These are phyloP conservation scores for Phanerodontia chrysosporium DNA, from an alignment of 768 basidiomycete species.

Conservation along the genomic window DNA sequence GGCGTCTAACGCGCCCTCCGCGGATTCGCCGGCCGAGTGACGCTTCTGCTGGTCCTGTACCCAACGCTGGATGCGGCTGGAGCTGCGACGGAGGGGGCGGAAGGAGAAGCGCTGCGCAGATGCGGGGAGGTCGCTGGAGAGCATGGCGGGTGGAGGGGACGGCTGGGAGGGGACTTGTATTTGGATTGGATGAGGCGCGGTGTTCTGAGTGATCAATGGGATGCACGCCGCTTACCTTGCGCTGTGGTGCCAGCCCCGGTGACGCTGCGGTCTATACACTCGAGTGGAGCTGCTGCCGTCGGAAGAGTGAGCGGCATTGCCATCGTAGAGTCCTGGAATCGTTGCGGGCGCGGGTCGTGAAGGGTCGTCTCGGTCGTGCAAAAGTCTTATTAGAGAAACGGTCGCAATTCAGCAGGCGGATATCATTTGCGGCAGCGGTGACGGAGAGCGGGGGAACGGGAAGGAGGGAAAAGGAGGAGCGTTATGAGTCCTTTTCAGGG, in stretches of 20 bases:
- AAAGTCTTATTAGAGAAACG: not conserved
- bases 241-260: slow-evolving; percentile 3
- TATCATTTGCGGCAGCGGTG: not conserved
- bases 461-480: not conserved
- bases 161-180: not conserved
- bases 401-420: not conserved
- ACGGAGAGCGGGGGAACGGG: not conserved
- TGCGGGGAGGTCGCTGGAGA: not conserved
- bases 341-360: not conserved
- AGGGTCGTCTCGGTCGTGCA: slow-evolving; percentile 11
- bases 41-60: slow-evolving; percentile 35
- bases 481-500: not conserved
- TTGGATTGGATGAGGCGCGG: not conserved
- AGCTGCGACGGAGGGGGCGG: slow-evolving; percentile 29
- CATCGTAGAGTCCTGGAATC: not conserved
- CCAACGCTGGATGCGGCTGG: slow-evolving; percentile 42
- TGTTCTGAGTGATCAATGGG: not conserved
- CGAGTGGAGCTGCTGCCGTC: not conserved
- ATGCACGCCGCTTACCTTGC: slow-evolving; percentile 7
- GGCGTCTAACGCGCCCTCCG: slow-evolving; percentile 15
- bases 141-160: slow-evolving; percentile 13
- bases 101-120: slow-evolving; percentile 13
- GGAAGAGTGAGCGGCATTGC: not conserved
- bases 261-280: not conserved
- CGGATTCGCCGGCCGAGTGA: slow-evolving; percentile 13